Conservation (phyloP, 2,329 filamentous ascomycete genomes). For the Torrubiella hemipterigena region DNA sequence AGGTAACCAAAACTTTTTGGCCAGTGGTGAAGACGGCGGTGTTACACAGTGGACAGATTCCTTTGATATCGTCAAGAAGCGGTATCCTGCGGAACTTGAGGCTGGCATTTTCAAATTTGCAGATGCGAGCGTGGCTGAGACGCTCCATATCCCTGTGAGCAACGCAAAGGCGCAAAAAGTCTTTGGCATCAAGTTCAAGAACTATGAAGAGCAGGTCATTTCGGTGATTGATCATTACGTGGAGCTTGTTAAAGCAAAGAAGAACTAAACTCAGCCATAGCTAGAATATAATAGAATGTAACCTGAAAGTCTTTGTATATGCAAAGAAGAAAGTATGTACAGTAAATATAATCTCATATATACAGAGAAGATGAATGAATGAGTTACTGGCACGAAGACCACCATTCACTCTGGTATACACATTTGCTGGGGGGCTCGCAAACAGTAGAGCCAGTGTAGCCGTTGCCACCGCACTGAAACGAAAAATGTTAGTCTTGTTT, state of each 20-base stretch:
- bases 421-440: conserved; percentile 4
- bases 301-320: too few relatives aligned
- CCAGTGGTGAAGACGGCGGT: not conserved
- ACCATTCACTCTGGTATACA: conserved; percentile 3
- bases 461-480: conserved; percentile 4
- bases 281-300: too few relatives aligned
- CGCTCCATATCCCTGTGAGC: not conserved
- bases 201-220: not conserved
- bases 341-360: not conserved
- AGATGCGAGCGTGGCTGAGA: too few relatives aligned
- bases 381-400: conserved; percentile 6
- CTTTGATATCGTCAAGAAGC: not conserved
- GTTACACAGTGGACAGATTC: not conserved
- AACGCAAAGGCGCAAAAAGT: not conserved
- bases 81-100: not conserved
- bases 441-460: conserved; percentile 4
- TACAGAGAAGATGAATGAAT: not conserved
- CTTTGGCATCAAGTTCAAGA: conserved; percentile 1
- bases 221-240: not conserved
- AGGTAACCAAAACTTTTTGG: not conserved
- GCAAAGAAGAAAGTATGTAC: not conserved
- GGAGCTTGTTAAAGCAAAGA: not conserved
- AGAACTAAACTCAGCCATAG: too few relatives aligned
- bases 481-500: not conserved
- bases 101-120: not conserved